Conservation (phyloP, 495 filamentous ascomycete genomes). For the Lindgomyces ingoldianus region DNA sequence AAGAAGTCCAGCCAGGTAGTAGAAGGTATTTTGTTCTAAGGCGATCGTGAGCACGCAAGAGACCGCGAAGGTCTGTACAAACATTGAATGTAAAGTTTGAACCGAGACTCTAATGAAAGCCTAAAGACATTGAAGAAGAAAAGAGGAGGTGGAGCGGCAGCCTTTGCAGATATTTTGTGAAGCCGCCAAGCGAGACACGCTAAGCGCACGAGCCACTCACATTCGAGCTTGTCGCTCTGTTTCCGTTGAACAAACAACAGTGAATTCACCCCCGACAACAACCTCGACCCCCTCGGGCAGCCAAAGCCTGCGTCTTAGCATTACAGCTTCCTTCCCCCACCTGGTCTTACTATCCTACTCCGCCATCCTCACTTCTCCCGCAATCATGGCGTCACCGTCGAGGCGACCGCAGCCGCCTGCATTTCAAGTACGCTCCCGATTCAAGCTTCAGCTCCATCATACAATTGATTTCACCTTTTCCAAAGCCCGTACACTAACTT, state of each 20-base stretch:
- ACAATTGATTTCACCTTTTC: not conserved
- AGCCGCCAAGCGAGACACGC: slow-evolving; percentile 54
- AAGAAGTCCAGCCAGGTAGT: slow-evolving; percentile 63
- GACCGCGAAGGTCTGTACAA: slow-evolving; percentile 86
- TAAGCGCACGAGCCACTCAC: slow-evolving; percentile 19
- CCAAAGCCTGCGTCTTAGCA: not conserved
- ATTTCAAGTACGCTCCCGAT: not conserved
- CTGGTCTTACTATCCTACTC: not conserved
- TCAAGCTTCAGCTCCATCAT: not conserved
- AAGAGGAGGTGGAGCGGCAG: slow-evolving; percentile 25
- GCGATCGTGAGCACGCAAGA: slow-evolving; percentile 98
- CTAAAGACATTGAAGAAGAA: slow-evolving; percentile 79
- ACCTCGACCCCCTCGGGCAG: not conserved
- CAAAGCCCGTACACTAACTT: not conserved
- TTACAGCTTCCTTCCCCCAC: not conserved
- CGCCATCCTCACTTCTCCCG: not conserved
- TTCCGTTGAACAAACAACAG: slow-evolving; percentile 5
- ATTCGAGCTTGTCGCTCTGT: slow-evolving; percentile 8
- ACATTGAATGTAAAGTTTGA: slow-evolving; percentile 77
- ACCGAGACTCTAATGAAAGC: slow-evolving; percentile 99
- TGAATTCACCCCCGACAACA: slow-evolving; percentile 7
- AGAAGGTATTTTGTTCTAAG: slow-evolving; percentile 78
- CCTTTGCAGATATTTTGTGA: slow-evolving; percentile 51
- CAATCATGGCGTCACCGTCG: not conserved
- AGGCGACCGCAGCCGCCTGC: not conserved